phyloP scores from a whole-genome alignment of 2,329 filamentous ascomycete species.

The Fusarium gaditjirri region DNA sequence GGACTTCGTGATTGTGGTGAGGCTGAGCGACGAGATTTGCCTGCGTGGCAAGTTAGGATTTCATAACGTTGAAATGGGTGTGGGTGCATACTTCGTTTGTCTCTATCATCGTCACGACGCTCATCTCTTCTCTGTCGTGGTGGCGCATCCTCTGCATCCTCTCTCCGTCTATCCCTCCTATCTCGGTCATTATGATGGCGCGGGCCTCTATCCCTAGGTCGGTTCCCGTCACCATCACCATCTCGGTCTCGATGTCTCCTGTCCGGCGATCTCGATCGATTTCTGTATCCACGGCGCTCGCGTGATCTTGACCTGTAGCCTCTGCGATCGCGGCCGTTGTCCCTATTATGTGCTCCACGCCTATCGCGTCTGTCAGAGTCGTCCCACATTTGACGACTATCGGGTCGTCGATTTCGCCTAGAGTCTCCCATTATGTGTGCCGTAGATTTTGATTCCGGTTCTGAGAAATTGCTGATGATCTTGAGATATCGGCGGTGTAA shows the following conservation, averaged over 20 bases:
- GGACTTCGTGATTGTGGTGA: slow-evolving; percentile 47
- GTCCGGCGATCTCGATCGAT: slow-evolving; percentile 52
- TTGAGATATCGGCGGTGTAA: neutral
- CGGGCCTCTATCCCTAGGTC: slow-evolving; percentile 48
- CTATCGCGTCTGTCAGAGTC: slow-evolving; percentile 57
- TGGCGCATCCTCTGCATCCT: slow-evolving; percentile 42
- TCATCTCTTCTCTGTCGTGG: slow-evolving; percentile 36
- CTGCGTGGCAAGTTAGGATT: slow-evolving; percentile 30
- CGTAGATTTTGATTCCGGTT: neutral
- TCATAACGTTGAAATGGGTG: neutral
- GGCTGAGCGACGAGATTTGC: slow-evolving; percentile 51
- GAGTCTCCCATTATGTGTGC: slow-evolving; percentile 47
- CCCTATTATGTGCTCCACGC: slow-evolving; percentile 44
- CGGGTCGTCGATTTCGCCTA: slow-evolving; percentile 52
- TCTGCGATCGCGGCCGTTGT: slow-evolving; percentile 48
- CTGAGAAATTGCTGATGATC: neutral
- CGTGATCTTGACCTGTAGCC: slow-evolving; percentile 50
- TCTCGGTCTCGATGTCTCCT: slow-evolving; percentile 54
- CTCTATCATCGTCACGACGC: slow-evolving; percentile 41
- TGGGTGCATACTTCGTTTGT: slow-evolving; percentile 40
- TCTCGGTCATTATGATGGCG: slow-evolving; percentile 42
- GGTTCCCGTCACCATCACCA: slow-evolving; percentile 49
- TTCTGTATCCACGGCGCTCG: slow-evolving; percentile 49
- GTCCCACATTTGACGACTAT: slow-evolving; percentile 72
- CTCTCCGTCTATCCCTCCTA: slow-evolving; percentile 38